A percentile compares a stretch with the other conserved stretches of the same genome.
These are phyloP conservation scores for Phoma sp. DNA, from an alignment of 2,329 filamentous ascomycete genomes.

Conservation along the genomic window DNA sequence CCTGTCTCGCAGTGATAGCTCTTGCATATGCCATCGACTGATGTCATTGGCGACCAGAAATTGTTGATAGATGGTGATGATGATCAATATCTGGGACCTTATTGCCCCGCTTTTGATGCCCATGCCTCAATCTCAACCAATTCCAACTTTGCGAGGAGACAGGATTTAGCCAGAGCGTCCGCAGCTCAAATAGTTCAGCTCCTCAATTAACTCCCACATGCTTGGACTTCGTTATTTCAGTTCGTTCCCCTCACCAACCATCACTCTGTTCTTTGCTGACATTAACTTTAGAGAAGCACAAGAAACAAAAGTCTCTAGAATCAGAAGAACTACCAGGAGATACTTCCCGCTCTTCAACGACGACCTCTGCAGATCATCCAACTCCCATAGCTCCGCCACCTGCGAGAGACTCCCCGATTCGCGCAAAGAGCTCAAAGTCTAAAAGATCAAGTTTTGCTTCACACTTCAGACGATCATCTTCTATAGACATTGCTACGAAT, in stretches of 20 bases:
- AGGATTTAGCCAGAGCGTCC: slow-evolving; percentile 14
- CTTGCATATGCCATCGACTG: not conserved
- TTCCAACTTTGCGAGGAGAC: slow-evolving; percentile 4
- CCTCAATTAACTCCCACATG: slow-evolving; percentile 23
- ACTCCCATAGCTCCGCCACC: not conserved
- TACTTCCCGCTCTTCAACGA: slow-evolving; percentile 13
- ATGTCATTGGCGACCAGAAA: not conserved
- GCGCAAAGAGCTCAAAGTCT: slow-evolving; percentile 4
- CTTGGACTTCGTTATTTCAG: slow-evolving; percentile 29
- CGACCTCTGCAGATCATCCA: slow-evolving; percentile 13
- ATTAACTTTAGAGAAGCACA: slow-evolving; percentile 22
- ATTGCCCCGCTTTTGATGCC: slow-evolving; percentile 23
- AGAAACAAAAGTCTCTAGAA: slow-evolving; percentile 20
- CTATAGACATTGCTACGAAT: not conserved
- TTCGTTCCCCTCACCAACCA: slow-evolving; percentile 1
- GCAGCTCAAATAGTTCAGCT: slow-evolving; percentile 2
- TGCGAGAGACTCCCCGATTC: slow-evolving; percentile 1
- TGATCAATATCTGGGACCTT: slow-evolving; percentile 12
- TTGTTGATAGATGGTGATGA: slow-evolving; percentile 8
- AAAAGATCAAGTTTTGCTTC: slow-evolving; percentile 11
- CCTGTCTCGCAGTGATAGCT: not conserved
- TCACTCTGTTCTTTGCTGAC: slow-evolving; percentile 2
- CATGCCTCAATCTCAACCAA: slow-evolving; percentile 10
- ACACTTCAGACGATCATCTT: slow-evolving; percentile 11
- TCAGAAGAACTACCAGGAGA: slow-evolving; percentile 12